Percentiles rank a stretch among this genome's conserved stretches.
phyloP scores from a whole-genome alignment of 768 basidiomycete genomes.

The Cystobasidium ongulense region DNA sequence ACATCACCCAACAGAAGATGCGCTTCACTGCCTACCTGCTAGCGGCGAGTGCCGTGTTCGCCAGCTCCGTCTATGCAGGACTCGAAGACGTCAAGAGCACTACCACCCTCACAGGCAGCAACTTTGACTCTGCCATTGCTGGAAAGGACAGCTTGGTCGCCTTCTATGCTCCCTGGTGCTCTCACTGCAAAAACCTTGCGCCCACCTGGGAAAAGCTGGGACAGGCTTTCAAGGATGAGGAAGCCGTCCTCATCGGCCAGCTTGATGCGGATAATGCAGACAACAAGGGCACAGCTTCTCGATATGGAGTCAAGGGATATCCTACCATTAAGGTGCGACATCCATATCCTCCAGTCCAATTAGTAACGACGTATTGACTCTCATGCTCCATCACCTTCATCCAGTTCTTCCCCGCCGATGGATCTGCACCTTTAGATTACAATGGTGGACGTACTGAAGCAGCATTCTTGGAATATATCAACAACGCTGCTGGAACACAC shows the following conservation, averaged over 20 bases:
- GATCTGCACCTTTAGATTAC: constrained; percentile 54
- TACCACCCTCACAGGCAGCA: constrained; percentile 52
- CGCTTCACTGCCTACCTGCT: constrained; percentile 7
- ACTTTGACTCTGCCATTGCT: constrained; percentile 46
- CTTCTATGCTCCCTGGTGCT: constrained; percentile 58
- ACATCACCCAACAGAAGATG: not conserved
- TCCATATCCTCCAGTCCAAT: not conserved
- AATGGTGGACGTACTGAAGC: constrained; percentile 62
- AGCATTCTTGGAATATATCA: constrained; percentile 70
- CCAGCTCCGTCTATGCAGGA: constrained; percentile 33
- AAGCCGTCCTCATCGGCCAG: constrained; percentile 59
- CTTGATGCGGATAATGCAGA: constrained; percentile 75
- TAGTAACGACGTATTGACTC: not conserved
- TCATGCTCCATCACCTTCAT: not conserved
- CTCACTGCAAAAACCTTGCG: constrained; percentile 77
- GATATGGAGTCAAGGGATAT: constrained; percentile 69
- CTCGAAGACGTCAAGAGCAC: constrained; percentile 40
- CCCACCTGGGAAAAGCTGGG: constrained; percentile 45
- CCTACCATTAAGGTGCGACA: constrained; percentile 67
- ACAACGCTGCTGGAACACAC: constrained; percentile 75
- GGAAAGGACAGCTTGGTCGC: constrained; percentile 47
- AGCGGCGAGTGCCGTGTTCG: not conserved
- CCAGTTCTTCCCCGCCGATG: constrained; percentile 65
- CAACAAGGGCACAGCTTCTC: constrained; percentile 62
- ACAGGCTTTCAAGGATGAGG: constrained; percentile 65